A percentile compares a stretch with the other conserved stretches of the same genome.
Evolutionary conservation across 1,284 basidiomycete species (phyloP).

Genomic region (Boletus mariae): DNA sequence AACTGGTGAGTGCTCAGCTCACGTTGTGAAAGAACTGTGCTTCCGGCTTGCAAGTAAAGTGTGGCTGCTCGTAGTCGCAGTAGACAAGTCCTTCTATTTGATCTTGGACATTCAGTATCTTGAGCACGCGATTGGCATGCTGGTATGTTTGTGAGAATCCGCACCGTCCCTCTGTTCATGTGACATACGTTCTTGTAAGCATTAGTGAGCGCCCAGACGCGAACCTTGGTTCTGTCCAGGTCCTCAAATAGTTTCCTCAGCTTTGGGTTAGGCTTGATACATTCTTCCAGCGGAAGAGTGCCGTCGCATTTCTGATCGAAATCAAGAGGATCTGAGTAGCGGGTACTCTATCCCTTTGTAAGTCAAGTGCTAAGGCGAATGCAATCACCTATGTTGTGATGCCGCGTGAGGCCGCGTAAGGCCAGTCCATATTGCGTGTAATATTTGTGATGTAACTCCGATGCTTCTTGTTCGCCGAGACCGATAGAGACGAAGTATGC

Average conservation of each 20-base stretch:
- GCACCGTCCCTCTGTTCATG: neutral
- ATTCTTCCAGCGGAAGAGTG: slow-evolving; percentile 77
- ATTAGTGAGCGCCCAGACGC: slow-evolving; percentile 83
- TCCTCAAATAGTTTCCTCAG: slow-evolving; percentile 71
- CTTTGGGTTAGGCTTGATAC: slow-evolving; percentile 64
- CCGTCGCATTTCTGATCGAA: slow-evolving; percentile 85
- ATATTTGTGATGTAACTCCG: slow-evolving; percentile 69
- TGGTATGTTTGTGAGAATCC: slow-evolving; percentile 30
- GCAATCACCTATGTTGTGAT: slow-evolving; percentile 73
- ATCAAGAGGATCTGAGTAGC: slow-evolving; percentile 70
- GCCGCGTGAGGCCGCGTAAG: slow-evolving; percentile 75
- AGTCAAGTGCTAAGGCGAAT: neutral
- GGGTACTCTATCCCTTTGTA: slow-evolving; percentile 1
- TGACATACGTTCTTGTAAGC: slow-evolving; percentile 68
- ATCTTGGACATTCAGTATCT: slow-evolving; percentile 70
- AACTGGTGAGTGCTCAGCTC: slow-evolving; percentile 24
- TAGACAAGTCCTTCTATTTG: slow-evolving; percentile 78
- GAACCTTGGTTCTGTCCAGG: slow-evolving; percentile 72
- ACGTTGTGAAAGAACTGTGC: slow-evolving; percentile 60
- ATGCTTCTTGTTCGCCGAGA: slow-evolving; percentile 65
- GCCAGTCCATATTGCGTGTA: slow-evolving; percentile 83
- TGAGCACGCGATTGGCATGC: slow-evolving; percentile 81
- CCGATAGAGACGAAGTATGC: slow-evolving; percentile 77
- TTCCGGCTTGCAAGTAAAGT: slow-evolving; percentile 85
- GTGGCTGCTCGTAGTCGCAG: slow-evolving; percentile 70